phyloP scores from a whole-genome alignment of 768 basidiomycete species.

The Tephrocybe sp. region DNA sequence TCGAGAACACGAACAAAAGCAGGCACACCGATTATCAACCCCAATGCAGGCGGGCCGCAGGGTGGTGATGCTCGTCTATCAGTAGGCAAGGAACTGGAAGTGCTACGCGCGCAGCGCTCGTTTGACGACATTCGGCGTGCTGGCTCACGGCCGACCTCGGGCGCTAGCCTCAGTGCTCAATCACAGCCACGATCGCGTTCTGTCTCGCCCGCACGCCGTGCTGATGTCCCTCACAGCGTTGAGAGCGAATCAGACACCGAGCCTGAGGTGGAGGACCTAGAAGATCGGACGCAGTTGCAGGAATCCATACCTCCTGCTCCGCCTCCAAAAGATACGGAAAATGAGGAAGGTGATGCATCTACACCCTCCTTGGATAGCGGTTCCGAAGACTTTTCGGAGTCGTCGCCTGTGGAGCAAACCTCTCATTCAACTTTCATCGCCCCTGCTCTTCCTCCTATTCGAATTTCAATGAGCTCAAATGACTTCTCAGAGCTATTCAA shows the following conservation, averaged over 20 bases:
- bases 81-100: slow-evolving; percentile 24
- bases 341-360: slow-evolving; percentile 25
- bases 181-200: slow-evolving; percentile 45
- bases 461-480: slow-evolving; percentile 81
- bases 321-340: slow-evolving; percentile 42
- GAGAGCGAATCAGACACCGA: slow-evolving; percentile 79
- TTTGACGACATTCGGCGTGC: slow-evolving; percentile 23
- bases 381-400: slow-evolving; percentile 51
- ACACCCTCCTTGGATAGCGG: slow-evolving; percentile 32
- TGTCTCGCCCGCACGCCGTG: slow-evolving; percentile 59
- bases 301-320: slow-evolving; percentile 36
- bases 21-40: slow-evolving; percentile 10
- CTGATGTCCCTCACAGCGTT: slow-evolving; percentile 70
- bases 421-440: slow-evolving; percentile 80
- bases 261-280: slow-evolving; percentile 46
- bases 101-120: slow-evolving; percentile 21
- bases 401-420: slow-evolving; percentile 63
- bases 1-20: slow-evolving; percentile 19
- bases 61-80: slow-evolving; percentile 20
- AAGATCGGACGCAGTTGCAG: slow-evolving; percentile 15
- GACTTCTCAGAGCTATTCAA: slow-evolving; percentile 80
- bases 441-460: slow-evolving; percentile 85
- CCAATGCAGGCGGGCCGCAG: slow-evolving; percentile 15
- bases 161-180: slow-evolving; percentile 24
- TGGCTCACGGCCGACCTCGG: slow-evolving; percentile 26